These are phyloP conservation scores for Aquilaria malaccensis DNA, from an alignment of 345 rosid genomes.

Conservation along the genomic window DNA sequence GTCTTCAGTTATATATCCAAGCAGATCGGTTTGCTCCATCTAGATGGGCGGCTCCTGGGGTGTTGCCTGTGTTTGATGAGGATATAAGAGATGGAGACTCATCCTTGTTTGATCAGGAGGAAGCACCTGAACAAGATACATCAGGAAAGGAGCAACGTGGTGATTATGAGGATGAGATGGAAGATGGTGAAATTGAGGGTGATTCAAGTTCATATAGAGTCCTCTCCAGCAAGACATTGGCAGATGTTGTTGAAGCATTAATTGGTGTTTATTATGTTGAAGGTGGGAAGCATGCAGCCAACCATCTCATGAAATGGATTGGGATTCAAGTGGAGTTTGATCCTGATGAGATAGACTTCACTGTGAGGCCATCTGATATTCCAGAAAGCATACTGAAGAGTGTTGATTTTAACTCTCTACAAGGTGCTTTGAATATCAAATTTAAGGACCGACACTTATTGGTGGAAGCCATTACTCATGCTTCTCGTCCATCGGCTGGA, in stretches of 20 bases:
- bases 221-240: conserved; percentile 93
- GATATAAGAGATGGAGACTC: conserved; percentile 81
- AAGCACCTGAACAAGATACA: conserved; percentile 26
- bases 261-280: conserved; percentile 98
- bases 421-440: conserved; percentile 58
- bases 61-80: conserved; percentile 91
- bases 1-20: conserved; percentile 91
- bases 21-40: conserved; percentile 99
- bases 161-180: conserved; percentile 62
- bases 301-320: conserved; percentile 95
- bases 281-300: conserved; percentile 78
- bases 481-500: conserved; percentile 94
- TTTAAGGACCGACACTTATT: conserved; percentile 56
- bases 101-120: conserved; percentile 61
- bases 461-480: conserved; percentile 94
- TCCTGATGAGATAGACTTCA: conserved; percentile 41
- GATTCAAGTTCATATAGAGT: conserved; percentile 94
- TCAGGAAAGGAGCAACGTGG: conserved; percentile 17
- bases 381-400: conserved; percentile 75
- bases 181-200: conserved; percentile 92
- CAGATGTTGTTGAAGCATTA: conserved; percentile 96
- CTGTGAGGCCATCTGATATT: conserved; percentile 35
- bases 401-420: conserved; percentile 65
- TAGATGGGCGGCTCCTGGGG: conserved; percentile 99
- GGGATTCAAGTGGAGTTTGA: conserved; percentile 85